phyloP scores from a whole-genome alignment of 108 stramenopile species.

The Hondaea fermentalgiana region DNA sequence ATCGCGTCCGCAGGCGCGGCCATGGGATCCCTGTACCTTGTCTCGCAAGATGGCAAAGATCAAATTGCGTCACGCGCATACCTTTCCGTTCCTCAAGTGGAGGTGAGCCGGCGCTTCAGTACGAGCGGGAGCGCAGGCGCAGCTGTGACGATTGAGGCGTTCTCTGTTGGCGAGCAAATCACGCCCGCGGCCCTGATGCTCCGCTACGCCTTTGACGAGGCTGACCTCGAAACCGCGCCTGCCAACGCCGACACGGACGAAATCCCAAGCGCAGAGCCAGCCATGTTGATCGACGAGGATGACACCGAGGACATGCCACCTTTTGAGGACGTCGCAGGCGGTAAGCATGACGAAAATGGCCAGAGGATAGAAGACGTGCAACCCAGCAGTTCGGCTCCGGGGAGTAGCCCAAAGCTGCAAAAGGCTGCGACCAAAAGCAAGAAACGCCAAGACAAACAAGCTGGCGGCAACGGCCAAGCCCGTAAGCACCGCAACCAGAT shows the following conservation, averaged over 20 bases:
- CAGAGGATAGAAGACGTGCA: too few species aligned
- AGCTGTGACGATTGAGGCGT: conserved; percentile 4
- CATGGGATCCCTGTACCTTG: background rate
- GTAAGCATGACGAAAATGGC: too few species aligned
- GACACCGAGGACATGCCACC: background rate
- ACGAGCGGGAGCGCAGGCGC: conserved; percentile 10
- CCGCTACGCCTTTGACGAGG: conserved; percentile 10
- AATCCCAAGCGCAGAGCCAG: background rate
- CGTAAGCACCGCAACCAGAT: background rate
- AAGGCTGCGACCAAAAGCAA: background rate
- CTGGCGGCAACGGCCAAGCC: background rate
- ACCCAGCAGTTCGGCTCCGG: too few species aligned
- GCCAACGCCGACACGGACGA: background rate
- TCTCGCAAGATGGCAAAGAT: background rate
- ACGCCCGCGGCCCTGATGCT: background rate
- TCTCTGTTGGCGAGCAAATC: background rate
- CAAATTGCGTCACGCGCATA: background rate
- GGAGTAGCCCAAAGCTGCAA: too few species aligned
- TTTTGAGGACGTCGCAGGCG: background rate
- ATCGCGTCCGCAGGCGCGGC: background rate
- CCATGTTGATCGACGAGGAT: background rate
- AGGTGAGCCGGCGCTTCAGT: background rate
- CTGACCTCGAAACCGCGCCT: background rate
- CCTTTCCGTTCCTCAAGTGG: background rate
- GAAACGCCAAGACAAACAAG: background rate